phyloP scores from a whole-genome alignment of 2,329 filamentous ascomycete genomes.

The Verticillium zaregamsianum region DNA sequence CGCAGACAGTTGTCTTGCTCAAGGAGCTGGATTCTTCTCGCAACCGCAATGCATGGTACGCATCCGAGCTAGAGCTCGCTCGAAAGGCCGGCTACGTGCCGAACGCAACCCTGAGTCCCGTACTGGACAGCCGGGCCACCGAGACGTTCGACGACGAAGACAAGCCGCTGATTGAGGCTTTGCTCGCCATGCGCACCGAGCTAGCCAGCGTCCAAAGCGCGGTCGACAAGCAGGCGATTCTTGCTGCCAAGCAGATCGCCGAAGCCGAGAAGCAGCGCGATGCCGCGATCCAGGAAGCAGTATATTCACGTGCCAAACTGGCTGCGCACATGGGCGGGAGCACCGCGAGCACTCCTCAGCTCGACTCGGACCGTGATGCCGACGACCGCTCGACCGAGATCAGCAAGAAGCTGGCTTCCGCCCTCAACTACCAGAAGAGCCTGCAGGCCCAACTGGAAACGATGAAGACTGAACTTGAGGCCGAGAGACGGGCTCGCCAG shows the following conservation, averaged over 20 bases:
- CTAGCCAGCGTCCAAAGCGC: constrained; percentile 84
- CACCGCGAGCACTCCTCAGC: constrained; percentile 54
- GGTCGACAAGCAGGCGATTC: constrained; percentile 80
- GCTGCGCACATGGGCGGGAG: constrained; percentile 71
- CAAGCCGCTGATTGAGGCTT: constrained; percentile 83
- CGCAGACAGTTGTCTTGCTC: constrained; percentile 68
- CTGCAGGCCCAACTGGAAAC: constrained; percentile 73
- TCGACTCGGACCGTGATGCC: constrained; percentile 56
- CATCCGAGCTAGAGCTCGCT: constrained; percentile 88
- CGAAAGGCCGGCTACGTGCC: constrained; percentile 83
- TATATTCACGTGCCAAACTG: constrained; percentile 90
- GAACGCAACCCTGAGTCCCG: constrained; percentile 64
- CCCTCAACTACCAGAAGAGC: constrained; percentile 74
- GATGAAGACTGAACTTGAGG: constrained; percentile 65
- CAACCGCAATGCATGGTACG: constrained; percentile 93
- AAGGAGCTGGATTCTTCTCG: constrained; percentile 84
- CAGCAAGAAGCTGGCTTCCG: constrained; percentile 75
- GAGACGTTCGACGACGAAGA: constrained; percentile 91
- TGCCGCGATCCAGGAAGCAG: constrained; percentile 87
- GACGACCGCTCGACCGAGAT: constrained; percentile 70
- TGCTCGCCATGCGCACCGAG: constrained; percentile 87
- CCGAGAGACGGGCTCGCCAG: constrained; percentile 76
- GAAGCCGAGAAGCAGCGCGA: constrained; percentile 94
- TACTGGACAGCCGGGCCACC: constrained; percentile 69
- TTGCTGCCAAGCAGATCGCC: constrained; percentile 84